Percentiles rank a stretch among this genome's conserved stretches.
Evolutionary conservation across 352 stramenopile genomes (phyloP).

Genomic region (Globisporangium iwayamae): DNA sequence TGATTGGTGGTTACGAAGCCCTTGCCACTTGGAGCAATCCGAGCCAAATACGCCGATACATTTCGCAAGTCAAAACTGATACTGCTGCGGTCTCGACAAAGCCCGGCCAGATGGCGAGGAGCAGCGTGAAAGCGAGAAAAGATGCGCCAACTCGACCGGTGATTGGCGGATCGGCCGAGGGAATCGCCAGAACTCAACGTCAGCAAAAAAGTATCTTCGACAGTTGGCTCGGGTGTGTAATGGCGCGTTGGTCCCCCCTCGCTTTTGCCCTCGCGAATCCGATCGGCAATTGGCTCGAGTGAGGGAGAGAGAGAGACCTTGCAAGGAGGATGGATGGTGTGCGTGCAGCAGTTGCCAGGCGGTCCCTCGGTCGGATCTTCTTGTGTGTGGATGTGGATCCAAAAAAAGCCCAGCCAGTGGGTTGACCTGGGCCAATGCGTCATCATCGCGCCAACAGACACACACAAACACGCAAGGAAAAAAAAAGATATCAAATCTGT

Average conservation of each 20-base stretch:
- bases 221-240: slow-evolving; percentile 9
- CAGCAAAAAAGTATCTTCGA: slow-evolving; percentile 31
- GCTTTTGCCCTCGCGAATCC: background rate
- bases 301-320: too few relatives aligned
- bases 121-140: slow-evolving; percentile 14
- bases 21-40: background rate
- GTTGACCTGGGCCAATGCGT: too few relatives aligned
- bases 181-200: slow-evolving; percentile 10
- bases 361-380: too few relatives aligned
- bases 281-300: background rate
- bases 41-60: background rate
- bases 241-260: slow-evolving; percentile 10
- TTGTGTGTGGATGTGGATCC: too few relatives aligned
- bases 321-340: too few relatives aligned
- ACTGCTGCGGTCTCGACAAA: slow-evolving; percentile 2
- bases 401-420: too few relatives aligned
- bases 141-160: slow-evolving; percentile 18
- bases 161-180: slow-evolving; percentile 20
- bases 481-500: too few relatives aligned
- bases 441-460: too few relatives aligned
- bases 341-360: too few relatives aligned
- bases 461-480: too few relatives aligned
- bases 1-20: background rate
- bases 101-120: background rate
- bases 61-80: slow-evolving; percentile 7